phyloP scores from a whole-genome alignment of 805 yeast genomes.

The Saccharomycopsis vini region DNA sequence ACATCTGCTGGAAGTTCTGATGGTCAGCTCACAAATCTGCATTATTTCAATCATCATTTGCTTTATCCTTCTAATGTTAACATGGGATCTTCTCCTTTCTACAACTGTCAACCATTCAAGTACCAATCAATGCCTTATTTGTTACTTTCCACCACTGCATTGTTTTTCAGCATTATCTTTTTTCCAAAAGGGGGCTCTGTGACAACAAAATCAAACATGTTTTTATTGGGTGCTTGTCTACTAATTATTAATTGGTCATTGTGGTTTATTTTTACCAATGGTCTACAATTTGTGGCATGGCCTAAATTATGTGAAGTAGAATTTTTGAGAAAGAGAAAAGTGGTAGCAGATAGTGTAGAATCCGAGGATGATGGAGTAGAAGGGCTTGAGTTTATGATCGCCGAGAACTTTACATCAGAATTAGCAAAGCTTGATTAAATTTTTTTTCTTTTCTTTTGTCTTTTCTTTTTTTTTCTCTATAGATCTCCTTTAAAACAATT shows the following conservation, averaged over 20 bases:
- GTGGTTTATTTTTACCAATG: constrained; percentile 44
- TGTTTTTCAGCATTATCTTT: constrained; percentile 33
- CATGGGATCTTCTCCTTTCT: constrained; percentile 43
- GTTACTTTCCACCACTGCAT: constrained; percentile 60
- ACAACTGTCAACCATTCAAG: constrained; percentile 48
- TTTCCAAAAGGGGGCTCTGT: constrained; percentile 14
- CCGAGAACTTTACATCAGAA: constrained; percentile 12
- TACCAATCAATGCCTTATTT: constrained; percentile 76
- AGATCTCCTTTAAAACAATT: too few relatives aligned
- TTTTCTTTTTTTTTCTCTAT: not conserved
- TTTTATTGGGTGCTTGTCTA: constrained; percentile 13
- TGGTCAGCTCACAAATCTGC: not conserved
- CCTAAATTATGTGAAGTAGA: constrained; percentile 66
- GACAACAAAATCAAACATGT: constrained; percentile 8
- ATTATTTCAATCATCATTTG: not conserved
- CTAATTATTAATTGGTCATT: constrained; percentile 25
- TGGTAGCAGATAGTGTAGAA: constrained; percentile 3
- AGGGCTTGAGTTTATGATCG: constrained; percentile 17
- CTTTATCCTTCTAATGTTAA: constrained; percentile 11
- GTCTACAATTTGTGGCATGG: constrained; percentile 92
- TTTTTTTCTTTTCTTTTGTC: not conserved
- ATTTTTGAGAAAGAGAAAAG: constrained; percentile 30
- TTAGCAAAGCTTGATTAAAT: constrained; percentile 8
- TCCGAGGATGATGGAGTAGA: constrained; percentile 14
- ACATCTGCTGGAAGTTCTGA: too few relatives aligned